These are phyloP conservation scores for Crataegus laevigata DNA, from an alignment of 306 rosid species.

Conservation along the genomic window DNA sequence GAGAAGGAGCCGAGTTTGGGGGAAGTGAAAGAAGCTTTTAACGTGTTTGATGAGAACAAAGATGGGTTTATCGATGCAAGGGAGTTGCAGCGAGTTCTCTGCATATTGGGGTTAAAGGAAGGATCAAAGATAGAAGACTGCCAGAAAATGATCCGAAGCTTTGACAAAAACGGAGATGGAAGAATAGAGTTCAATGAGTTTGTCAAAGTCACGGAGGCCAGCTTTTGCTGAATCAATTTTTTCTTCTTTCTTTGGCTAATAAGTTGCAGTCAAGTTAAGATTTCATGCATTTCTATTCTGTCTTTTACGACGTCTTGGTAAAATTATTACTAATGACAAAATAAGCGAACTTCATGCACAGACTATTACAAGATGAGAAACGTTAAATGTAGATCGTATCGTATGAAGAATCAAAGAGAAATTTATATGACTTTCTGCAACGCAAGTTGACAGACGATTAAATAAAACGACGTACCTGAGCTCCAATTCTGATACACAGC, in stretches of 20 bases:
- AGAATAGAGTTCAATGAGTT: constrained; percentile 69
- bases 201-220: constrained; percentile 63
- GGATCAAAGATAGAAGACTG: constrained; percentile 41
- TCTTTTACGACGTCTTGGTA: not conserved
- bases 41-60: constrained; percentile 70
- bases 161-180: constrained; percentile 58
- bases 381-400: not conserved
- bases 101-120: constrained; percentile 49
- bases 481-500: not conserved
- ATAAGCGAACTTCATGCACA: not conserved
- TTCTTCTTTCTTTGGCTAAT: not conserved
- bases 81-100: constrained; percentile 64
- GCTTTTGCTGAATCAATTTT: constrained; percentile 36
- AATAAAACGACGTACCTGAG: not conserved
- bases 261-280: too few relatives aligned
- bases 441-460: not conserved
- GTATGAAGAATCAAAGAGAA: not conserved
- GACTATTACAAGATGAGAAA: not conserved
- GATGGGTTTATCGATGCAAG: constrained; percentile 70
- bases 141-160: constrained; percentile 55
- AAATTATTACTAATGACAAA: not conserved
- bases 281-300: not conserved
- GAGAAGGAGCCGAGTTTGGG: constrained; percentile 78
- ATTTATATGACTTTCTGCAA: not conserved
- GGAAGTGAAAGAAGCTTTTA: constrained; percentile 81